Evolutionary conservation across 2,329 filamentous ascomycete genomes (phyloP).

Genomic region (Hymenoscyphus occultus): DNA sequence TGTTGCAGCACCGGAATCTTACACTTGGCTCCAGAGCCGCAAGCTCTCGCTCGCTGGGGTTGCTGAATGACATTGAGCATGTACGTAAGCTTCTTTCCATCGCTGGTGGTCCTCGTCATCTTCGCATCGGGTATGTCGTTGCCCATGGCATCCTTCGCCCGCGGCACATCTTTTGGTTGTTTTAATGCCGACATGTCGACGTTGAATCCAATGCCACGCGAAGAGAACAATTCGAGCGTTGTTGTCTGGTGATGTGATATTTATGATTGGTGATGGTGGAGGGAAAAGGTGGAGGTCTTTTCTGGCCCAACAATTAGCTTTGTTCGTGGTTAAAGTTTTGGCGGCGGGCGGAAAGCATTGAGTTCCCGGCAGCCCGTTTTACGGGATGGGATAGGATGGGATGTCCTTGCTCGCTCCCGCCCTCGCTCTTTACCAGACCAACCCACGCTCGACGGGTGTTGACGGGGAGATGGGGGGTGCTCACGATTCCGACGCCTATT

Average conservation of each 20-base stretch:
- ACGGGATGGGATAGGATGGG: neutral
- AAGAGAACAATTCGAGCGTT: neutral
- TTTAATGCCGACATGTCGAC: neutral
- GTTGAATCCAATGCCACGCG: neutral
- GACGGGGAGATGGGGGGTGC: neutral
- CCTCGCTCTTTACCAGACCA: neutral
- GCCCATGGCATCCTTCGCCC: neutral
- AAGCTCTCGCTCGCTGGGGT: constrained; percentile 89
- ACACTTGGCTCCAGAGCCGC: constrained; percentile 95
- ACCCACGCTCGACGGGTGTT: neutral
- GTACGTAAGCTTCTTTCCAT: constrained; percentile 77
- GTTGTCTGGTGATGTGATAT: neutral
- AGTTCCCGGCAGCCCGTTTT: constrained; percentile 2
- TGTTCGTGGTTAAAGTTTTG: constrained; percentile 2
- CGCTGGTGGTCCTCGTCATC: constrained; percentile 41
- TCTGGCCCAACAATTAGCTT: neutral
- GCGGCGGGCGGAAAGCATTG: constrained; percentile 1
- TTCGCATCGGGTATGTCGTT: constrained; percentile 1
- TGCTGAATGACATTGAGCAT: constrained; percentile 85
- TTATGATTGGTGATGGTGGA: neutral
- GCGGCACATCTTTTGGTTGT: neutral
- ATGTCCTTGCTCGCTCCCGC: neutral
- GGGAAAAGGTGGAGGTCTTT: neutral
- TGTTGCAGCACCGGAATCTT: constrained; percentile 38
- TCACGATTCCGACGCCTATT: neutral